A percentile compares a stretch with the other conserved stretches of the same genome.
These are phyloP conservation scores for Posidonia oceanica DNA, from an alignment of 116 monocot genomes.

Conservation along the genomic window DNA sequence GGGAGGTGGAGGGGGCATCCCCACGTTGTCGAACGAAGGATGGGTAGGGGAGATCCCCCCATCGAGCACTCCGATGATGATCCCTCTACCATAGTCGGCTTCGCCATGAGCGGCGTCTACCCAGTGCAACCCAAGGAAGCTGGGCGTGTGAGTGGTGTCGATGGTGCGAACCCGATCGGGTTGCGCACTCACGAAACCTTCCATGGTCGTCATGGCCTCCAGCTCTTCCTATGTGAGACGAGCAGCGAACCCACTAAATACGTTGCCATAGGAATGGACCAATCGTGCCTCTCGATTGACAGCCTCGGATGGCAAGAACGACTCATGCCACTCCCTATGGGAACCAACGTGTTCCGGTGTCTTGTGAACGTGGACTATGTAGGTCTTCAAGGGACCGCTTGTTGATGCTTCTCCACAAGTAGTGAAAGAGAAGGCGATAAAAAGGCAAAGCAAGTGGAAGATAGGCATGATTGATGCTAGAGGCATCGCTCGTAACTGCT, in stretches of 20 bases:
- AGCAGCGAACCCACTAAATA: slow-evolving; percentile 12
- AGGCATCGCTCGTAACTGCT: no score
- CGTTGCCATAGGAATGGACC: slow-evolving; percentile 3
- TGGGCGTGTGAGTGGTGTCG: slow-evolving; percentile 46
- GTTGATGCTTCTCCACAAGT: no score
- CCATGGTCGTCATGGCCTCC: neutral
- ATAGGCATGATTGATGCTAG: no score
- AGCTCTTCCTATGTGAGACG: slow-evolving; percentile 4
- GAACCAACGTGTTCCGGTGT: neutral
- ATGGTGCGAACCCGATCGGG: slow-evolving; percentile 4
- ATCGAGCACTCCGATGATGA: slow-evolving; percentile 15
- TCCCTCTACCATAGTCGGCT: slow-evolving; percentile 23
- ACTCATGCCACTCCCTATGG: slow-evolving; percentile 12
- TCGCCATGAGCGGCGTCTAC: neutral
- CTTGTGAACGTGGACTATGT: slow-evolving; percentile 3
- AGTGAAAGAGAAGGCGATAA: no score
- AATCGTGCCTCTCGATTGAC: neutral
- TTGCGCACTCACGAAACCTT: slow-evolving; percentile 23
- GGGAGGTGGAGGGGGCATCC: slow-evolving; percentile 28
- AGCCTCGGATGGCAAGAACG: slow-evolving; percentile 1
- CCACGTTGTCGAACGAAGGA: slow-evolving; percentile 33
- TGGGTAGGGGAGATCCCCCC: slow-evolving; percentile 32
- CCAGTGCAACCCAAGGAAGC: slow-evolving; percentile 25
- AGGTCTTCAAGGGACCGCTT: neutral
- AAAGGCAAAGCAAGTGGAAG: no score